Evolutionary conservation across 306 rosid genomes (phyloP).

Genomic region (Acacia confusa): DNA sequence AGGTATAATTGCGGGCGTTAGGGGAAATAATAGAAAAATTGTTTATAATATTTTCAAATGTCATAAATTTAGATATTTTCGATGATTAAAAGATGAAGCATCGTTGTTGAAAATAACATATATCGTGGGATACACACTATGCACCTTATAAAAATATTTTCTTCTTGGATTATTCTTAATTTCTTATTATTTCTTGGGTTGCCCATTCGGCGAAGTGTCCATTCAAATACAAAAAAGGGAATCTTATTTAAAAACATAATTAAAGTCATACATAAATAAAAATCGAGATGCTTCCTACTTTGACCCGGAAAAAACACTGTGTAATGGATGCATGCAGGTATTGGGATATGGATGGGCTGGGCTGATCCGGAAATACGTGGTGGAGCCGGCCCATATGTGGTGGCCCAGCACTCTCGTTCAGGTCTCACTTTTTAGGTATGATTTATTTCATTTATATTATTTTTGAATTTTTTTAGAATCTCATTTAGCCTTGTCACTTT

Average conservation of each 20-base stretch:
- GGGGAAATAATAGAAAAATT: no score
- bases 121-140: neutral
- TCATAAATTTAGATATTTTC: neutral
- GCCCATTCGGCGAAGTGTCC: no score
- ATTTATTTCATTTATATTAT: neutral
- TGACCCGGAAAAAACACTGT: neutral
- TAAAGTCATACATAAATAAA: neutral
- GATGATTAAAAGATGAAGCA: neutral
- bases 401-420: conserved; percentile 89
- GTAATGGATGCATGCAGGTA: conserved; percentile 45
- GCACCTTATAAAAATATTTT: neutral
- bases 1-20: neutral
- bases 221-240: neutral
- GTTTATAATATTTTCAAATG: neutral
- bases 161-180: neutral
- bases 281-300: neutral
- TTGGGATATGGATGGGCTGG: conserved; percentile 94
- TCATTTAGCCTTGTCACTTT: neutral
- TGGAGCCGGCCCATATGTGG: conserved; percentile 96
- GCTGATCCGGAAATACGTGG: conserved; percentile 74
- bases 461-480: neutral
- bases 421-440: conserved; percentile 80
- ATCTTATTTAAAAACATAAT: neutral
- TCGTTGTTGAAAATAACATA: neutral
- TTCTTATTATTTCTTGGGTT: neutral